Evolutionary conservation across 768 basidiomycete species (phyloP), one percentile per base, ranked within the genome.

Genomic region (Pleurotus citrinopileatus): DNA sequence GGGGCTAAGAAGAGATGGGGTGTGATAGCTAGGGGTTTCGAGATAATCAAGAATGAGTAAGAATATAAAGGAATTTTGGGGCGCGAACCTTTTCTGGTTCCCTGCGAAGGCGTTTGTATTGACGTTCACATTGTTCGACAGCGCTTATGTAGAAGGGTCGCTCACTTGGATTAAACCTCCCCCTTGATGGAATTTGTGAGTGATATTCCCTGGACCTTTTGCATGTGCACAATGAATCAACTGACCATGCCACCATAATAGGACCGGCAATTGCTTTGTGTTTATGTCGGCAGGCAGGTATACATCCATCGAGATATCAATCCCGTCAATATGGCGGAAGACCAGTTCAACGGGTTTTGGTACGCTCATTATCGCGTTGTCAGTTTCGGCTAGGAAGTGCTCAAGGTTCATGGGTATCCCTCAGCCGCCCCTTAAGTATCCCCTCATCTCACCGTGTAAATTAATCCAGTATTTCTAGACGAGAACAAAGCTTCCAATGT

Each of bases 1-100:
- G 71, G 69, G 3, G 72, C 68, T 2, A 50, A 44, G 15, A 69
- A 62, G 55, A 71, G 70, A 51, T 74, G 73, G 1, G 73, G 70
- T n/a, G 67, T 57, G 1, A 67, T 47, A 13, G 55, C 70, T 73
- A 15, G 15, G n/a, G 29, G 9, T n/a, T n/a, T n/a, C 6, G 17
- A 25, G 28, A 10, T 34, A 50, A 22, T 10, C 12, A 28, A 9
- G n/a, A 17, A 17, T 25, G 7, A 28, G 15, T 28, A 9, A 47
- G 15, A 19, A 1, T 42, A 52, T 40, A 48, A 38, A 54, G 25
- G 28, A 3, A 4, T n/a, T 15, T 8, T 7, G n/a, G 47, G 43
- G 15, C 34, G 42, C 45, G 4, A 12, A 63, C 66, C 63, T 60
- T 66, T 67, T 40, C 67, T 58, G 5, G 67, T 65, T 22, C 67